These are phyloP conservation scores for Aspergillus olivimuriae DNA, from an alignment of 495 filamentous ascomycete species.

Conservation along the genomic window DNA sequence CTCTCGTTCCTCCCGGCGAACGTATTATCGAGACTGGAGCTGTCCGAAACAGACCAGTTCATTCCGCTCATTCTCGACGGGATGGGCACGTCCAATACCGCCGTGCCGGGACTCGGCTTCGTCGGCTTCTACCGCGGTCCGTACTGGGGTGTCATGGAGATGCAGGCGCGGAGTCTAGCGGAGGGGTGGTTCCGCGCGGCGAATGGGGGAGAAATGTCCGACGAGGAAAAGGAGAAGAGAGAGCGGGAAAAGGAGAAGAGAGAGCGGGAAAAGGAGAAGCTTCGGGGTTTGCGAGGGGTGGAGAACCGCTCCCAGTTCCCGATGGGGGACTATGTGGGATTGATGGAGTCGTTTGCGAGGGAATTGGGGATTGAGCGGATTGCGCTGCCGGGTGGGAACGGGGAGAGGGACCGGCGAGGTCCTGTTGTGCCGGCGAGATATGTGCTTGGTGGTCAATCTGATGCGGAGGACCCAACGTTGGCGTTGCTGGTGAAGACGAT, in stretches of 20 bases:
- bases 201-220: not conserved
- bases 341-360: slow-evolving; percentile 64
- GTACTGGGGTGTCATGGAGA: slow-evolving; percentile 83
- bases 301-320: slow-evolving; percentile 59
- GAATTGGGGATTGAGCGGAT: slow-evolving; percentile 37
- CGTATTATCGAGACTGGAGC: slow-evolving; percentile 50
- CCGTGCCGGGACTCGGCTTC: slow-evolving; percentile 63
- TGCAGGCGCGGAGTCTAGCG: slow-evolving; percentile 68
- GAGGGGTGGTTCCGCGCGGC: slow-evolving; percentile 24
- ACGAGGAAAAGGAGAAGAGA: slow-evolving; percentile 11
- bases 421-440: slow-evolving; percentile 36
- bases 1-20: slow-evolving; percentile 53
- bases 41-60: slow-evolving; percentile 46
- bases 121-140: slow-evolving; percentile 82
- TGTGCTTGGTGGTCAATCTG: no score
- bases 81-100: slow-evolving; percentile 53
- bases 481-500: no score
- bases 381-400: slow-evolving; percentile 3
- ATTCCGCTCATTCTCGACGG: slow-evolving; percentile 66
- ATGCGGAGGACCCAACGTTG: no score
- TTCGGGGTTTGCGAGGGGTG: slow-evolving; percentile 26
- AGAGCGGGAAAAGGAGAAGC: not conserved
- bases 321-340: slow-evolving; percentile 72
- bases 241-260: slow-evolving; percentile 17
- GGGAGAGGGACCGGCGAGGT: slow-evolving; percentile 11